phyloP scores from a whole-genome alignment of 2,329 filamentous ascomycete genomes.

The Torrubiella hemipterigena region DNA sequence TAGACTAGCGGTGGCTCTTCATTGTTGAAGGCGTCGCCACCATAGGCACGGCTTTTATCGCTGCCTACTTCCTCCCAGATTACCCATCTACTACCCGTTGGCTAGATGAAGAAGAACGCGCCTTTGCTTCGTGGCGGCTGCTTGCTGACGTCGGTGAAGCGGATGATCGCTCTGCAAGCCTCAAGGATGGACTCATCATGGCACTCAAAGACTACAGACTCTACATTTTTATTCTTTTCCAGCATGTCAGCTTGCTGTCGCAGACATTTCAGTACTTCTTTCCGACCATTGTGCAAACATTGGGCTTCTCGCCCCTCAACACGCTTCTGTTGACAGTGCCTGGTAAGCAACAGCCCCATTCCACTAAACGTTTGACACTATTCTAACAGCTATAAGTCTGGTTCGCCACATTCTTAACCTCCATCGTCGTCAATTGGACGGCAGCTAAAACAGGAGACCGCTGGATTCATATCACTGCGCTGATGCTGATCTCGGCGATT shows the following conservation, averaged over 20 bases:
- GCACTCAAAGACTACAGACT: constrained; percentile 36
- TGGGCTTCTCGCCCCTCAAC: constrained; percentile 41
- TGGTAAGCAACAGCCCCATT: constrained; percentile 10
- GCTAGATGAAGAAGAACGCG: constrained; percentile 36
- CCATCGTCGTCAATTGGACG: constrained; percentile 40
- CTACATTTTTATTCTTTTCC: constrained; percentile 41
- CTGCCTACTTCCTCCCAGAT: constrained; percentile 32
- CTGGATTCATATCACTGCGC: constrained; percentile 40
- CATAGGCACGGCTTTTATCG: constrained; percentile 21
- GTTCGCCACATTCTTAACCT: constrained; percentile 40
- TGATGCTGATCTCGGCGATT: constrained; percentile 37
- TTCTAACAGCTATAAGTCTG: constrained; percentile 4
- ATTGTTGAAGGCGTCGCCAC: constrained; percentile 35
- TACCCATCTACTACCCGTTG: constrained; percentile 41
- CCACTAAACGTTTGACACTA: neutral
- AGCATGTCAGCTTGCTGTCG: constrained; percentile 37
- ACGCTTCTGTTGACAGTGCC: constrained; percentile 47
- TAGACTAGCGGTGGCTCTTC: constrained; percentile 56
- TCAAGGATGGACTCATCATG: constrained; percentile 33
- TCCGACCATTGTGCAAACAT: constrained; percentile 48
- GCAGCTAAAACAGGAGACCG: constrained; percentile 42
- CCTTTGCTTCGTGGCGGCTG: constrained; percentile 39
- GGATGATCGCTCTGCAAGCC: constrained; percentile 23
- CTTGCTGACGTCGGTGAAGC: constrained; percentile 34
- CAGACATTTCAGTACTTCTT: constrained; percentile 56